A percentile compares a stretch with the other conserved stretches of the same genome.
These are phyloP conservation scores for Filobasidium wieringae DNA, from an alignment of 768 basidiomycete genomes.

Conservation along the genomic window DNA sequence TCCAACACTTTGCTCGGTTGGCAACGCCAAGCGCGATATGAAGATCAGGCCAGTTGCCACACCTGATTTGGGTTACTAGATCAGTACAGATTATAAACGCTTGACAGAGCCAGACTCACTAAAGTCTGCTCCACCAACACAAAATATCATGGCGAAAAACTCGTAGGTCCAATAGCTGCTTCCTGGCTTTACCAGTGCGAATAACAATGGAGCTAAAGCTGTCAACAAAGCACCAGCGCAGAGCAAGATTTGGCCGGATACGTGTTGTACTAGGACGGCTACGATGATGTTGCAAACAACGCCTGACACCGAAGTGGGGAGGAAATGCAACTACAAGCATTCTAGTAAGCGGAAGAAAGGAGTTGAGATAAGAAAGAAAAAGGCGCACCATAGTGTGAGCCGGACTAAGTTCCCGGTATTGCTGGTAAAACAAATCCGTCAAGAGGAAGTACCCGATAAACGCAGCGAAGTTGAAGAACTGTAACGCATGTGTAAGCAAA, in stretches of 20 bases:
- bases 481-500: not conserved
- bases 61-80: not conserved
- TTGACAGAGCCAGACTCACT: not conserved
- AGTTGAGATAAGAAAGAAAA: not conserved
- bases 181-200: constrained; percentile 10
- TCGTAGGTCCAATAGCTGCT: constrained; percentile 11
- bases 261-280: constrained; percentile 25
- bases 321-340: constrained; percentile 14
- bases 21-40: not conserved
- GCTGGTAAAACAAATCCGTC: constrained; percentile 20
- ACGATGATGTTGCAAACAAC: constrained; percentile 32
- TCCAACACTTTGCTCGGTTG: not conserved
- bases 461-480: not conserved
- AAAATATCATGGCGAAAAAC: constrained; percentile 15
- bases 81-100: not conserved
- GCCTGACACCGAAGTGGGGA: constrained; percentile 26
- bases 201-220: constrained; percentile 15
- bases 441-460: not conserved
- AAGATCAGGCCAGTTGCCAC: not conserved
- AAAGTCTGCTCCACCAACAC: not conserved
- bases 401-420: constrained; percentile 12
- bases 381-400: constrained; percentile 16
- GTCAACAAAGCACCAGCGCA: constrained; percentile 30
- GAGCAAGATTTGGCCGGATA: constrained; percentile 33
- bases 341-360: no score